A percentile compares a stretch with the other conserved stretches of the same genome.
Evolutionary conservation across 2,329 filamentous ascomycete genomes (phyloP).

Genomic region (Xylaria sp.): DNA sequence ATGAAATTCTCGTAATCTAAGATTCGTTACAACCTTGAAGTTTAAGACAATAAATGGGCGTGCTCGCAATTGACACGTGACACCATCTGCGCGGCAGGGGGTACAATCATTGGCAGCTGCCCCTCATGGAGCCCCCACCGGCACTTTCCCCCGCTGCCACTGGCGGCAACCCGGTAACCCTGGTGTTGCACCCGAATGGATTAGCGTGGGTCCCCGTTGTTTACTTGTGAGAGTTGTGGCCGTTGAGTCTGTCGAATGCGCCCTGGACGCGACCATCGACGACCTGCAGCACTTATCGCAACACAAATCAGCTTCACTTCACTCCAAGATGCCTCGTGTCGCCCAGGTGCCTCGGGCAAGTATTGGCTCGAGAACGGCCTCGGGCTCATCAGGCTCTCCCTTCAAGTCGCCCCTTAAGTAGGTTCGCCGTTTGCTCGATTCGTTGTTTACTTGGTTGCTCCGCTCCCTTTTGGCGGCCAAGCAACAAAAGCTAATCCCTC

Average conservation of each 20-base stretch:
- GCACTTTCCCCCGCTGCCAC: not conserved
- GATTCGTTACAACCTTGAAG: no score
- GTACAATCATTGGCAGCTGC: not conserved
- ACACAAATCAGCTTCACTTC: slow-evolving; percentile 28
- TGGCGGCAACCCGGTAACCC: slow-evolving; percentile 18
- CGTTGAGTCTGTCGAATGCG: slow-evolving; percentile 24
- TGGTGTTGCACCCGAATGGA: slow-evolving; percentile 14
- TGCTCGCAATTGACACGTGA: slow-evolving; percentile 13
- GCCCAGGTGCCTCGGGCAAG: slow-evolving; percentile 64
- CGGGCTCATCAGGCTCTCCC: slow-evolving; percentile 61
- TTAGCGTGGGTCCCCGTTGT: slow-evolving; percentile 32
- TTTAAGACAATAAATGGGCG: no score
- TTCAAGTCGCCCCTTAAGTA: slow-evolving; percentile 69
- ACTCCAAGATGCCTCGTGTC: slow-evolving; percentile 66
- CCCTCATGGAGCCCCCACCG: not conserved
- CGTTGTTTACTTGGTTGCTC: slow-evolving; percentile 31
- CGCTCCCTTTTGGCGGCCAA: slow-evolving; percentile 10
- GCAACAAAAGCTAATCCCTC: slow-evolving; percentile 18
- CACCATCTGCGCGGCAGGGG: not conserved
- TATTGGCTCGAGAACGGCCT: slow-evolving; percentile 58
- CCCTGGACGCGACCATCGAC: slow-evolving; percentile 35
- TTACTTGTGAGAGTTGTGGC: slow-evolving; percentile 30
- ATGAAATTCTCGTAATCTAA: not conserved
- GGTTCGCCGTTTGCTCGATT: slow-evolving; percentile 43
- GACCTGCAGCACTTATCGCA: slow-evolving; percentile 38